These are phyloP conservation scores for Monosporascus sp. DNA, from an alignment of 2,329 filamentous ascomycete species.

Conservation along the genomic window DNA sequence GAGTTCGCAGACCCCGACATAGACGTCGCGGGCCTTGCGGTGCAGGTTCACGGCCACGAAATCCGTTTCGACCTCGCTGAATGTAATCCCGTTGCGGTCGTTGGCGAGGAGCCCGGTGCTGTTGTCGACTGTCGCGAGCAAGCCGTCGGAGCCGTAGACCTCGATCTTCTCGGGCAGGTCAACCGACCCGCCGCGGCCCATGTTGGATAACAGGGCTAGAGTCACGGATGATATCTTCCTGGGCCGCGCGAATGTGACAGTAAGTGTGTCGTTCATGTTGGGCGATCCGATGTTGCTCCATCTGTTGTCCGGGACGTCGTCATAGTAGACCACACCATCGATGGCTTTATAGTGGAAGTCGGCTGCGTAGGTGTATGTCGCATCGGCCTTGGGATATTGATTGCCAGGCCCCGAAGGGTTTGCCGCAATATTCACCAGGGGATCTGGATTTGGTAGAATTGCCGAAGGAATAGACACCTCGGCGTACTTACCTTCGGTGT, in stretches of 20 bases:
- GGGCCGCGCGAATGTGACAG: slow-evolving; percentile 28
- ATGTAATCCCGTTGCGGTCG: slow-evolving; percentile 22
- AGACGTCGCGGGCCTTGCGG: slow-evolving; percentile 14
- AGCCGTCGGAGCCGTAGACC: slow-evolving; percentile 19
- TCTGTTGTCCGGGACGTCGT: slow-evolving; percentile 33
- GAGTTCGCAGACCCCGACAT: slow-evolving; percentile 28
- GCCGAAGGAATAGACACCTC: slow-evolving; percentile 12
- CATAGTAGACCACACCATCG: slow-evolving; percentile 37
- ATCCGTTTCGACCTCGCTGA: slow-evolving; percentile 19
- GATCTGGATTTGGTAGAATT: slow-evolving; percentile 12
- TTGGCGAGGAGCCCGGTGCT: slow-evolving; percentile 19
- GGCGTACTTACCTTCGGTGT: slow-evolving; percentile 10
- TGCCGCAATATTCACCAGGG: slow-evolving; percentile 35
- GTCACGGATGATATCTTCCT: slow-evolving; percentile 28
- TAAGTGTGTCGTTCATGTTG: slow-evolving; percentile 29
- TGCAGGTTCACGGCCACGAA: slow-evolving; percentile 28
- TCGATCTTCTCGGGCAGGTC: slow-evolving; percentile 22
- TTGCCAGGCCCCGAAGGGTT: slow-evolving; percentile 29
- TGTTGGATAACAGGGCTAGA: slow-evolving; percentile 28
- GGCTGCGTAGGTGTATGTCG: slow-evolving; percentile 28
- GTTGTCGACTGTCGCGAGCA: slow-evolving; percentile 12
- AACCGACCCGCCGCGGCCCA: slow-evolving; percentile 28
- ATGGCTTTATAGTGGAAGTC: slow-evolving; percentile 34
- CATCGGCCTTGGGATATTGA: slow-evolving; percentile 29
- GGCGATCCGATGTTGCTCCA: slow-evolving; percentile 33